Conservation (phyloP, 225 moss, liverwort and hornwort genomes). For the Pseudoscleropodium purum region DNA sequence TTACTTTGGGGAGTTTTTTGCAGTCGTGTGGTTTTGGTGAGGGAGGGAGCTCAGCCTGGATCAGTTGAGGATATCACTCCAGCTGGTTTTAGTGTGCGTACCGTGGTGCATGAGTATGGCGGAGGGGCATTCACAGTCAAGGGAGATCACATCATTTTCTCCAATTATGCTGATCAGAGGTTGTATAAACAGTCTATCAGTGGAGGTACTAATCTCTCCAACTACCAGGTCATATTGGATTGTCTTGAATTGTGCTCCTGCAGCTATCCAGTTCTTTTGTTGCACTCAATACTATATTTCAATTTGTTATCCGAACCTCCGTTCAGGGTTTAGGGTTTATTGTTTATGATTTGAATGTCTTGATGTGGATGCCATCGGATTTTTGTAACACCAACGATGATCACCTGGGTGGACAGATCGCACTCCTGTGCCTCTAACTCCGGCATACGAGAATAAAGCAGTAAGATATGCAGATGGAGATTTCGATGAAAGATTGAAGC, state of each 20-base stretch:
- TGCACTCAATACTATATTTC: neutral
- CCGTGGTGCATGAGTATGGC: constrained; percentile 81
- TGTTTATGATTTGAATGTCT: neutral
- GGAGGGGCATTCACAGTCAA: constrained; percentile 60
- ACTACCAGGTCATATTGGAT: neutral
- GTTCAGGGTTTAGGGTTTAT: neutral
- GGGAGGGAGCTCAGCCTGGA: constrained; percentile 49
- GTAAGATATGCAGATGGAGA: constrained; percentile 74
- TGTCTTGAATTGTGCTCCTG: neutral
- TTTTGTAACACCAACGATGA: neutral
- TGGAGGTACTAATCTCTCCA: constrained; percentile 38
- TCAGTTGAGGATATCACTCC: constrained; percentile 71
- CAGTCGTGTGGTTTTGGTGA: constrained; percentile 75
- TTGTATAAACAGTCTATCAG: constrained; percentile 65
- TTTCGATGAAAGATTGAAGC: constrained; percentile 42
- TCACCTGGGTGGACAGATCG: constrained; percentile 37
- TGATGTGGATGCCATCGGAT: neutral
- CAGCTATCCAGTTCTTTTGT: neutral
- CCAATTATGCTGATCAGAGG: constrained; percentile 80
- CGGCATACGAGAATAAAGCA: constrained; percentile 46
- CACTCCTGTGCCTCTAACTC: constrained; percentile 56
- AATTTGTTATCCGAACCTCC: neutral
- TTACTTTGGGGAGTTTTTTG: neutral
- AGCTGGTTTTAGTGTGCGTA: constrained; percentile 57
- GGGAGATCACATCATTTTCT: constrained; percentile 60